Evolutionary conservation across 306 rosid species (phyloP), one percentile per base, ranked within the genome.

Genomic region (Begonia masoniana): DNA sequence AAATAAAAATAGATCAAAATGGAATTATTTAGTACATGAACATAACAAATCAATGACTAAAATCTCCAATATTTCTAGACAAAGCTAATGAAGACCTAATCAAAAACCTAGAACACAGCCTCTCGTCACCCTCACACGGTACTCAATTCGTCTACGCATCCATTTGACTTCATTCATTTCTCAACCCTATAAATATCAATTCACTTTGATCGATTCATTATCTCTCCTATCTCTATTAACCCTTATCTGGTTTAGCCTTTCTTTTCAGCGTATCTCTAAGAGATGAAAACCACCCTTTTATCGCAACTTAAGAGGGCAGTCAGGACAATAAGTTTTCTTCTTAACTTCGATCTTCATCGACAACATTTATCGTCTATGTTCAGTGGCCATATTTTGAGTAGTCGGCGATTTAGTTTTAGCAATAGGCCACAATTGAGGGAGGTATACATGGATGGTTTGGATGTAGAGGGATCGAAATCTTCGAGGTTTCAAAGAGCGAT

Each of bases 271-370:
- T 15, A 42, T 54, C 19, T 26, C 9, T 7, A 13, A 1, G 23
- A 50, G 41, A 75, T 75, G 85, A 63, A 8, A 48, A 39, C 10
- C 15, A 46, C n/a, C 65, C 43, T 47, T 23, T 62, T 78, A 13
- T 10, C 84, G 6, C 79, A 84, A 50, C 66, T 88, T 7, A 78
- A 60, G 69, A 61, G 43, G 36, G 94, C 76, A 54, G 86, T 88
- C 64, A 50, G 68, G 58, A 88, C 75, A 62, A 60, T 85, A 7
- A 85, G 63, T 47, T 43, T 80, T 10, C 55, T 85, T 9, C 53
- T 88, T 4, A 72, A 72, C 65, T 72, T 80, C 61, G 63, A 69
- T 36, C 2, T 80, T 12, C 68, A 68, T 26, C 61, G 72, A 6
- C 80, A 87, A 88, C 69, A 71, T 4, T 54, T 82, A 0, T 80